A percentile compares a stretch with the other conserved stretches of the same genome.
Conservation (phyloP, 495 filamentous ascomycete genomes). For the Tetracladium marchalianum region DNA sequence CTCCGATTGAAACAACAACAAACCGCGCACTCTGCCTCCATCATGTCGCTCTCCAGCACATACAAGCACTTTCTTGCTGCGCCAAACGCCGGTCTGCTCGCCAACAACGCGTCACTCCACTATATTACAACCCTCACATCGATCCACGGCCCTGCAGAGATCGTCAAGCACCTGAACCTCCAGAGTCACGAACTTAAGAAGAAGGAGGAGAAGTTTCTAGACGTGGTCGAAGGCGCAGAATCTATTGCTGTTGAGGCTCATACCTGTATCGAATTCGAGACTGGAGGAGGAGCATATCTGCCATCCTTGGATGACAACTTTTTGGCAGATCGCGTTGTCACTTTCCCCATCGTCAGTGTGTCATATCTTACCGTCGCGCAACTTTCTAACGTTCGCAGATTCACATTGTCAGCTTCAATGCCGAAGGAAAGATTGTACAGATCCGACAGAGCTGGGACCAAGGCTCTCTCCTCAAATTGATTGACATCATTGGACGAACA, state of each 20-base stretch:
- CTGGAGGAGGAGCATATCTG: constrained; percentile 76
- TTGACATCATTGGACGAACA: constrained; percentile 84
- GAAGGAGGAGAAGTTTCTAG: constrained; percentile 65
- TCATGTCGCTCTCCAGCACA: constrained; percentile 54
- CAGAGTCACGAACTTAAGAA: constrained; percentile 63
- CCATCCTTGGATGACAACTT: constrained; percentile 93
- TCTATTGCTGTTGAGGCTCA: constrained; percentile 68
- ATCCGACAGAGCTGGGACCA: constrained; percentile 94
- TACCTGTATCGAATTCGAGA: constrained; percentile 71
- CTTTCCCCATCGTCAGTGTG: constrained; percentile 67
- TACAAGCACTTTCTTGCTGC: constrained; percentile 74
- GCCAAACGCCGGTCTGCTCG: constrained; percentile 55
- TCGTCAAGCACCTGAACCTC: constrained; percentile 65
- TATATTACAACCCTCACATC: constrained; percentile 87
- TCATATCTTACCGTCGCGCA: background rate
- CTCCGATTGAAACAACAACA: too few species aligned
- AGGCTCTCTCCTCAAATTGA: constrained; percentile 79
- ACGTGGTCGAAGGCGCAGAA: constrained; percentile 57
- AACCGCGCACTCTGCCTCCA: constrained; percentile 3
- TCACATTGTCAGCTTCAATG: constrained; percentile 82
- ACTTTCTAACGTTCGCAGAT: constrained; percentile 46
- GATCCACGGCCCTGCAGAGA: constrained; percentile 54
- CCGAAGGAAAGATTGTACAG: constrained; percentile 64
- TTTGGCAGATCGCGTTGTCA: constrained; percentile 70
- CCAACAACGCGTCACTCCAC: constrained; percentile 64